A percentile compares a stretch with the other conserved stretches of the same genome.
These are phyloP conservation scores for Rutstroemia sp. DNA, from an alignment of 2,329 filamentous ascomycete species.

Conservation along the genomic window DNA sequence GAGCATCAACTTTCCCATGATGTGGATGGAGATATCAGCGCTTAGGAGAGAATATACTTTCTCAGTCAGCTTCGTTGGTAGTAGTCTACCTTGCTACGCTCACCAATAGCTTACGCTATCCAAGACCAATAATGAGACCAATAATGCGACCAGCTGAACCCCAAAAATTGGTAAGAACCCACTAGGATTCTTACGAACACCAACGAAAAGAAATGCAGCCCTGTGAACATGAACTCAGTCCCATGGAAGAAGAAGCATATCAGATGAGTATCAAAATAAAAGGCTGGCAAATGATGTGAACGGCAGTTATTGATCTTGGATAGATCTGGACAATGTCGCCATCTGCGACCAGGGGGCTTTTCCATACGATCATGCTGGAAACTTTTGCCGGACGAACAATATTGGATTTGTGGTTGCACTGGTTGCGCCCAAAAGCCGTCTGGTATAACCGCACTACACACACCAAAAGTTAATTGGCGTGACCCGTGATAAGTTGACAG, in stretches of 20 bases:
- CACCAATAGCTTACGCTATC: not conserved
- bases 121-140: too few relatives aligned
- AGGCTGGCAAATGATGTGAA: conserved; percentile 3
- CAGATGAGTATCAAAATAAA: conserved; percentile 1
- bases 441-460: not conserved
- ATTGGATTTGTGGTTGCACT: not conserved
- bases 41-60: not conserved
- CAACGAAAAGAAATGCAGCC: conserved; percentile 4
- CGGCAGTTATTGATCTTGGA: conserved; percentile 8
- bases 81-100: not conserved
- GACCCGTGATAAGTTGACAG: conserved; percentile 3
- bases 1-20: not conserved
- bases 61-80: not conserved
- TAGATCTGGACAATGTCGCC: conserved; percentile 7
- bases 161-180: not conserved
- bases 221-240: not conserved
- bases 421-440: not conserved
- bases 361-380: conserved; percentile 6
- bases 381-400: conserved; percentile 7
- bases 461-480: not conserved
- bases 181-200: not conserved
- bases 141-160: not conserved
- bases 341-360: conserved; percentile 5
- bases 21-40: not conserved
- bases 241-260: conserved; percentile 5